phyloP scores from a whole-genome alignment of 2,329 filamentous ascomycete genomes.

The Fusarium pseudograminearum region DNA sequence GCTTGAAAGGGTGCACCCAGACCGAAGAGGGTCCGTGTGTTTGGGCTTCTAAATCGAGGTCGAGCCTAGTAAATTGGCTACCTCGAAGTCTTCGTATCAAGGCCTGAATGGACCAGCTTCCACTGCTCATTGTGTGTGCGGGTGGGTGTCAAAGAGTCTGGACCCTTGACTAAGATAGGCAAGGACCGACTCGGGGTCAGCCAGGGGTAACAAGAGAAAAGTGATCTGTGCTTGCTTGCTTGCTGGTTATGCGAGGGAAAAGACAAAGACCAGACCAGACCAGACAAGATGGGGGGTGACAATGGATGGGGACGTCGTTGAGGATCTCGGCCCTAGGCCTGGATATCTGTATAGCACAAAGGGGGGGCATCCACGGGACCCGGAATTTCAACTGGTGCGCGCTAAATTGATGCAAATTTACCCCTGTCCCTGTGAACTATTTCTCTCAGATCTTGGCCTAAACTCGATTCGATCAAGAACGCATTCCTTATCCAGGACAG shows the following conservation, averaged over 20 bases:
- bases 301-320: conserved; percentile 1
- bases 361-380: conserved; percentile 9
- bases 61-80: conserved; percentile 18
- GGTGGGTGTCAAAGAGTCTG: not conserved
- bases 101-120: not conserved
- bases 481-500: conserved; percentile 1
- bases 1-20: conserved; percentile 22
- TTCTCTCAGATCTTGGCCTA: not conserved
- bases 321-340: conserved; percentile 14
- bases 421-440: not conserved
- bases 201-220: not conserved
- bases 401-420: conserved; percentile 1
- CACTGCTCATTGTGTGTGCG: conserved; percentile 5
- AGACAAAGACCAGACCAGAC: not conserved
- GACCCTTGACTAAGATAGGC: conserved; percentile 6
- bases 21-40: conserved; percentile 5
- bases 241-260: not conserved
- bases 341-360: conserved; percentile 2
- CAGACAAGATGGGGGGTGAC: not conserved
- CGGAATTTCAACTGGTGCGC: conserved; percentile 19
- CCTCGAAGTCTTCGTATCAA: conserved; percentile 14
- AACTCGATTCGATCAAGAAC: conserved; percentile 1
- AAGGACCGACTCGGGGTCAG: conserved; percentile 3
- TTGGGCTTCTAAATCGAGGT: conserved; percentile 34
- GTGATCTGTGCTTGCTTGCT: conserved; percentile 1